These are phyloP conservation scores for Chlorella sorokiniana DNA, from an alignment of 139 green algal genomes.

Conservation along the genomic window DNA sequence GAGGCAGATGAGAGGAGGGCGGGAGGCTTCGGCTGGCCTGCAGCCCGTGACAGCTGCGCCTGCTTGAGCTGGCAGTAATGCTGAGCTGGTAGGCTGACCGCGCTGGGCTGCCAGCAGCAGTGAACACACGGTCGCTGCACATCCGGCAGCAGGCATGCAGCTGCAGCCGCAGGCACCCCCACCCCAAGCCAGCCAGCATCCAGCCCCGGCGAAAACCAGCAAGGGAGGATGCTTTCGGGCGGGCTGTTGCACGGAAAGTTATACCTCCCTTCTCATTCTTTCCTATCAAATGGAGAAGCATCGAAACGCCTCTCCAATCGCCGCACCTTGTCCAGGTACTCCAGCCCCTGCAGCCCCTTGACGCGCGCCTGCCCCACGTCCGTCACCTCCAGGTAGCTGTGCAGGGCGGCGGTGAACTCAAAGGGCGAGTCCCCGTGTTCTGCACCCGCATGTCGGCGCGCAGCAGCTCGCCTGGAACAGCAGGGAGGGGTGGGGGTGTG, in stretches of 20 bases:
- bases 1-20: neutral
- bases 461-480: slow-evolving; percentile 71
- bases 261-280: no score
- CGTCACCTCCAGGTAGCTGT: slow-evolving; percentile 91
- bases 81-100: no score
- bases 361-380: slow-evolving; percentile 61
- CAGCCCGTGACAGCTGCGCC: neutral
- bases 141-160: no score
- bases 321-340: slow-evolving; percentile 83
- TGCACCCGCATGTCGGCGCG: slow-evolving; percentile 79
- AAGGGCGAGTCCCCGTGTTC: slow-evolving; percentile 88
- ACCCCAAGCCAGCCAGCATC: no score
- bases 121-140: no score
- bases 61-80: no score
- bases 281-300: neutral
- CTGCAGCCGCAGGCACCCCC: no score
- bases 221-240: no score
- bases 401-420: slow-evolving; percentile 87
- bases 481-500: neutral
- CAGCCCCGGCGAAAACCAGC: no score
- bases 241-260: no score
- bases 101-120: no score
- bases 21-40: neutral
- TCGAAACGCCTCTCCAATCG: neutral
- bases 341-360: slow-evolving; percentile 77